These are phyloP conservation scores for Syzygium aromaticum DNA, from an alignment of 345 rosid species.

Conservation along the genomic window DNA sequence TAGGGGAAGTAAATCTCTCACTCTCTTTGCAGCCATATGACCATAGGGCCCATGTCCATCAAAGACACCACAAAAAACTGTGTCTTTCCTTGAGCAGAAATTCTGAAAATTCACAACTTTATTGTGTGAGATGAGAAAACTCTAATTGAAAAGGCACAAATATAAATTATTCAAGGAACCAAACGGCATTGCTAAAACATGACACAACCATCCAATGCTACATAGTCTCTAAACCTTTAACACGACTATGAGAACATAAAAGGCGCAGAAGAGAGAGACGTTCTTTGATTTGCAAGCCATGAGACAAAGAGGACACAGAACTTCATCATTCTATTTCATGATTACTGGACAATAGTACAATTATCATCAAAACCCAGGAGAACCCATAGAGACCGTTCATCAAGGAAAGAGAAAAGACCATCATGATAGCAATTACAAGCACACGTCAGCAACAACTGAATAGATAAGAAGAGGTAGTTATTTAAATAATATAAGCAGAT, in stretches of 20 bases:
- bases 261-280: not conserved
- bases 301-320: not conserved
- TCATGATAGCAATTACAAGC: not conserved
- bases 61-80: conserved; percentile 88
- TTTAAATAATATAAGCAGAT: not conserved
- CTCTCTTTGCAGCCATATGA: conserved; percentile 92
- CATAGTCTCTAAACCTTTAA: not conserved
- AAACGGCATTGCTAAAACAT: not conserved
- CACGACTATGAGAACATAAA: not conserved
- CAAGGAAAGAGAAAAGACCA: not conserved
- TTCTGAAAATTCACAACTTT: conserved; percentile 29
- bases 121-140: not conserved
- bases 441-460: not conserved
- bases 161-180: not conserved
- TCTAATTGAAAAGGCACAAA: not conserved
- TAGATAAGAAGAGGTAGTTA: not conserved
- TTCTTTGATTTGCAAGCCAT: not conserved
- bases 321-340: not conserved
- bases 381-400: not conserved
- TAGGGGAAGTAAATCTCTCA: conserved; percentile 84
- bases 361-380: not conserved
- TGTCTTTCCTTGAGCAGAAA: conserved; percentile 75
- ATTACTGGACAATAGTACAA: not conserved
- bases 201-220: not conserved
- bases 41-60: conserved; percentile 99